A percentile compares a stretch with the other conserved stretches of the same genome.
These are phyloP conservation scores for Leishmania mexicana DNA, from an alignment of 208 protist genomes.

Conservation along the genomic window DNA sequence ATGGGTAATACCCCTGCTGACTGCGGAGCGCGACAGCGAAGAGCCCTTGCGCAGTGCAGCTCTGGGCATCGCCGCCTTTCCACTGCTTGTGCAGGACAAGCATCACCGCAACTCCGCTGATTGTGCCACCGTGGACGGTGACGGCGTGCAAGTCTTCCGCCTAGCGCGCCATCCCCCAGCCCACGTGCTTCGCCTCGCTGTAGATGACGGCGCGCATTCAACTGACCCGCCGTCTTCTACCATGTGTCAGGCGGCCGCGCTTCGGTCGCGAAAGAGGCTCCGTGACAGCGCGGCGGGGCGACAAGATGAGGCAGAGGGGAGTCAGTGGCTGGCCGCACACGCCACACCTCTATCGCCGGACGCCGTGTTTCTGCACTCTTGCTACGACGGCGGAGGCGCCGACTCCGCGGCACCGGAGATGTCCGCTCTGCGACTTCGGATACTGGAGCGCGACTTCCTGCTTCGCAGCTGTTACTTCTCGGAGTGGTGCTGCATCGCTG, in stretches of 20 bases:
- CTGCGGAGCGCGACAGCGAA: background rate
- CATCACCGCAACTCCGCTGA: background rate
- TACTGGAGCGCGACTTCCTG: conserved; percentile 13
- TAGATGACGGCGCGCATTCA: background rate
- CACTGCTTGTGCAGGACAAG: background rate
- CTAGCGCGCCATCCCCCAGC: conserved; percentile 4
- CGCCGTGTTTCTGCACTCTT: background rate
- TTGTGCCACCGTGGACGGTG: background rate
- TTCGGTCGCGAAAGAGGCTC: conserved; percentile 2
- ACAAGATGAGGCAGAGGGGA: background rate
- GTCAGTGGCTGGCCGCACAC: background rate
- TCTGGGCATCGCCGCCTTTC: background rate
- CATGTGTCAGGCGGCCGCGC: background rate
- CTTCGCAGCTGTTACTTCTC: conserved; percentile 25
- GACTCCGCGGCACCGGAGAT: background rate
- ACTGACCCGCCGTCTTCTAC: too few relatives aligned
- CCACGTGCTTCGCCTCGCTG: conserved; percentile 1
- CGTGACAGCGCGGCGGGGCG: background rate
- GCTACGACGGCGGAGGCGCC: background rate
- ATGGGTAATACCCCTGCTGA: conserved; percentile 31
- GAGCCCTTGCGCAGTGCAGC: background rate
- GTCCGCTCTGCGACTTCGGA: conserved; percentile 4
- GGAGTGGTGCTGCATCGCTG: conserved; percentile 23
- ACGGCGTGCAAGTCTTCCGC: background rate
- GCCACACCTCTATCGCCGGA: background rate